Conservation (phyloP, 2,329 filamentous ascomycete genomes). For the Xylariomycetidae sp. region DNA sequence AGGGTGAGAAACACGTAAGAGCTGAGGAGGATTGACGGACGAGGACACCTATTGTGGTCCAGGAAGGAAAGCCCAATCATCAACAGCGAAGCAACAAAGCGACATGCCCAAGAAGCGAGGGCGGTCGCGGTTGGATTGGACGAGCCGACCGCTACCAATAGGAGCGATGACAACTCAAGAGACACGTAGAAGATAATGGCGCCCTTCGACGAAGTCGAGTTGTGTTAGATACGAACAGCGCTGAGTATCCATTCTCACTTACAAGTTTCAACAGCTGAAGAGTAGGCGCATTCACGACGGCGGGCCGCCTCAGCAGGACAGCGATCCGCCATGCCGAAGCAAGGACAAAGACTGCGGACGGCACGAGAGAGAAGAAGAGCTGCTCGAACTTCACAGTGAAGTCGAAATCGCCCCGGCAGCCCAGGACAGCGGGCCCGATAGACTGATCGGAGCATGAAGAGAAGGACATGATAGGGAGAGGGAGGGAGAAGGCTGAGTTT, state of each 20-base stretch:
- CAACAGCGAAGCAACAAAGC: constrained; percentile 7
- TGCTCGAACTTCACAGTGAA: constrained; percentile 46
- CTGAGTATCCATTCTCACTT: no score
- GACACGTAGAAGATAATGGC: constrained; percentile 6
- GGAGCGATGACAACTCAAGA: constrained; percentile 6
- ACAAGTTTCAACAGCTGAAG: constrained; percentile 30
- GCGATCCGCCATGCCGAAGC: constrained; percentile 28
- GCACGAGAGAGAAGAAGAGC: constrained; percentile 38
- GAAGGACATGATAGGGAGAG: constrained; percentile 11
- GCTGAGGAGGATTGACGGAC: constrained; percentile 39
- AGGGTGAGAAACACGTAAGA: constrained; percentile 36
- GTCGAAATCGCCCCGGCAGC: constrained; percentile 44
- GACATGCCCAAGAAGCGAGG: constrained; percentile 4
- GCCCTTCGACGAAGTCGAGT: neutral
- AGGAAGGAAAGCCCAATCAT: constrained; percentile 9
- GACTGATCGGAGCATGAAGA: constrained; percentile 26
- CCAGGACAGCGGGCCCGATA: constrained; percentile 39
- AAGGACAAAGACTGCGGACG: constrained; percentile 33
- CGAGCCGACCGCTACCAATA: constrained; percentile 6
- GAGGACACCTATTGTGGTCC: constrained; percentile 15
- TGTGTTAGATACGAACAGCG: no score
- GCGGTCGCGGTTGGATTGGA: constrained; percentile 2
- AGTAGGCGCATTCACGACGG: constrained; percentile 28
- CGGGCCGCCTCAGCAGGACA: constrained; percentile 23
- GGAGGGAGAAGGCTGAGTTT: no score